Conservation (phyloP, 257 asterid species). For the Nicotiana obtusifolia region DNA sequence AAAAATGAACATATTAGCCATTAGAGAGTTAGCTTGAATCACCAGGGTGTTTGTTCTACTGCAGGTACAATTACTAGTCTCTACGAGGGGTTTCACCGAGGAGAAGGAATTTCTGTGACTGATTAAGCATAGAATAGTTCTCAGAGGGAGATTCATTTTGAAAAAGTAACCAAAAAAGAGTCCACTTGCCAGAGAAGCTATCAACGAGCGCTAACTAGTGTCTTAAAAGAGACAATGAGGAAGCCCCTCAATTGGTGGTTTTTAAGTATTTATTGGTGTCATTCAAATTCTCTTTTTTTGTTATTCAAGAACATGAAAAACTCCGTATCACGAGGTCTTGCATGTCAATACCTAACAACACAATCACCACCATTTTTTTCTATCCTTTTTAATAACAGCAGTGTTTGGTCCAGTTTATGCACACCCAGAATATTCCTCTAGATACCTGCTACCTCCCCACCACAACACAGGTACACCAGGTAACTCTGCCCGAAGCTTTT, state of each 20-base stretch:
- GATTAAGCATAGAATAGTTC: not conserved
- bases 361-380: too few species aligned
- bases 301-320: not conserved
- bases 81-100: not conserved
- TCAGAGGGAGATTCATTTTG: not conserved
- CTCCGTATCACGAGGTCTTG: not conserved
- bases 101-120: not conserved
- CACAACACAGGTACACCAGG: too few species aligned
- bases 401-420: too few species aligned
- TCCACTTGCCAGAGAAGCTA: not conserved
- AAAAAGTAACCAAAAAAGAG: not conserved
- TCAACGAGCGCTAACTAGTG: not conserved
- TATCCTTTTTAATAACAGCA: too few species aligned
- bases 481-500: too few species aligned
- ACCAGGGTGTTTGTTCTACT: not conserved
- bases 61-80: not conserved
- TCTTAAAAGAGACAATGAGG: not conserved
- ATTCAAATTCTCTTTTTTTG: not conserved
- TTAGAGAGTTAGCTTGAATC: not conserved
- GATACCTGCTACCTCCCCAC: too few species aligned
- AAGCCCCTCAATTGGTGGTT: not conserved
- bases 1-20: too few species aligned
- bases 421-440: too few species aligned
- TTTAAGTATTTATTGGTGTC: too few species aligned
- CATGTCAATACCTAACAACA: not conserved